Evolutionary conservation across 2,329 filamentous ascomycete species (phyloP).

Genomic region (Scorias spongiosa): DNA sequence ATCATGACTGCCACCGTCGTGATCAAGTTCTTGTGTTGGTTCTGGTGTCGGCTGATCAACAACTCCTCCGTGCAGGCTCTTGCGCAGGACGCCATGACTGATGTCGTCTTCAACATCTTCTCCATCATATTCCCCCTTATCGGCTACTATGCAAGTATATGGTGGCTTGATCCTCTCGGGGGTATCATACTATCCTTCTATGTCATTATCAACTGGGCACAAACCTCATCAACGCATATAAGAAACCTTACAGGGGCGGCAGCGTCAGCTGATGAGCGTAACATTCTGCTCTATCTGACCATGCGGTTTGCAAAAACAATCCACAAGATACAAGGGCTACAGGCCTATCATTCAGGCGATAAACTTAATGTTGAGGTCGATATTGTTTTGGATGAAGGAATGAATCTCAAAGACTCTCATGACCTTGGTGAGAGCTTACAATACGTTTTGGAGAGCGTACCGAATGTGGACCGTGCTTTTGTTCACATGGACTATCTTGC

Average conservation of each 20-base stretch:
- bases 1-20: conserved; percentile 74
- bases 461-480: conserved; percentile 48
- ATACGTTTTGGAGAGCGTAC: conserved; percentile 72
- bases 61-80: conserved; percentile 78
- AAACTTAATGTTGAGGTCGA: conserved; percentile 75
- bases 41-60: conserved; percentile 74
- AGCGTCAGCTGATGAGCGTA: conserved; percentile 65
- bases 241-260: conserved; percentile 67
- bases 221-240: conserved; percentile 61
- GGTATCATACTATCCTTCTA: conserved; percentile 63
- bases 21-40: conserved; percentile 69
- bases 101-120: conserved; percentile 82
- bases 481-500: conserved; percentile 37
- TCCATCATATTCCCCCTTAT: conserved; percentile 76
- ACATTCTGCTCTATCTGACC: conserved; percentile 74
- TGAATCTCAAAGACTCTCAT: conserved; percentile 63
- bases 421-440: conserved; percentile 66
- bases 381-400: conserved; percentile 65
- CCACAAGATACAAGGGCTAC: conserved; percentile 67
- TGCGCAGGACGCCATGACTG: conserved; percentile 51
- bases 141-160: conserved; percentile 59
- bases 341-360: conserved; percentile 74
- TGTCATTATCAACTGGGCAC: conserved; percentile 67
- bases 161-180: conserved; percentile 73
- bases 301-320: conserved; percentile 89